Evolutionary conservation across 495 filamentous ascomycete species (phyloP), one percentile per base, ranked within the genome.

Genomic region (Penicillium macrosclerotiorum): DNA sequence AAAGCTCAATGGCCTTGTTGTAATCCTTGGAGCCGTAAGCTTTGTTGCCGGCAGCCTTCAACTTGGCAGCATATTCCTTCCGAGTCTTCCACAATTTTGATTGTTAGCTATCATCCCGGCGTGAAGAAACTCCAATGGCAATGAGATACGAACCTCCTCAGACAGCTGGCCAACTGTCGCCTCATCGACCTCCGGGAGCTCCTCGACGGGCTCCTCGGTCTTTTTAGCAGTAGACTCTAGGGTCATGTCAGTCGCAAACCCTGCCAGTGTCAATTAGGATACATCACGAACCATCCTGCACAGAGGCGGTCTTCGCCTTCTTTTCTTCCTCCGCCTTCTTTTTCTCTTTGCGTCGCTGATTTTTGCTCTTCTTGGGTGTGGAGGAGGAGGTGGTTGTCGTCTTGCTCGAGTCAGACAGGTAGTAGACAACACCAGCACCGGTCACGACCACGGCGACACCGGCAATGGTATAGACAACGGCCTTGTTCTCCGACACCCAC

Each of bases 41-140:
- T 72, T 91, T 94, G 76, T 99, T 99, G 53, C 93, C 93, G 35
- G 88, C 88, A 42, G 84, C 85, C 75, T 99, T 99, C 41, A 99
- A 75, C 72, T 92, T 93, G 37, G 80, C 81, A 22, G 93, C 89
- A 60, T 85, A 91, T 13, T 89, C 82, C 65, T 92, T 88, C 18
- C 89, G 67, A 42, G 71, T 76, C 69, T 71, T 37, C 12, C 13
- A 38, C 18, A 6, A 7, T 6, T 6, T 29, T 12, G 8, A 35
- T 19, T 37, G 47, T 57, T 29, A 60, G 46, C 26, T 9, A 37
- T 30, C 23, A 8, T n/a, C 17, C 9, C 3, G 26, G 18, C 4
- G 19, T 24, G 23, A 42, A 47, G 22, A 12, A 27, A 31, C 8
- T 45, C 13, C 13, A 38, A 23, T 39, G 4, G 20, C 8, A 34